These are phyloP conservation scores for Lecanicillium sp. DNA, from an alignment of 2,329 filamentous ascomycete genomes.

Conservation along the genomic window DNA sequence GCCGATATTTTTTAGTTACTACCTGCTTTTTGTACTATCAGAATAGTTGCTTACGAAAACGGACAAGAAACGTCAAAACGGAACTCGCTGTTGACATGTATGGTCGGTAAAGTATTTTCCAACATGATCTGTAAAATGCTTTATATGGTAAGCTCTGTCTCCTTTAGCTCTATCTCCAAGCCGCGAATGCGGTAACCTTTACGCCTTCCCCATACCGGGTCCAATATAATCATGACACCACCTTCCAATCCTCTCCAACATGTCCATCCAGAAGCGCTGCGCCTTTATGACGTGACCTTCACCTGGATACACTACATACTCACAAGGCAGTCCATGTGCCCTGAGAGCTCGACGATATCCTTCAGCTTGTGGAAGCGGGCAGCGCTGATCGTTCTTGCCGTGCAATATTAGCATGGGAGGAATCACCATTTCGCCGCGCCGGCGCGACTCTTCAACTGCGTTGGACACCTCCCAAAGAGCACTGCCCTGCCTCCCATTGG, in stretches of 20 bases:
- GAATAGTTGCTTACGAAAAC: too few species aligned
- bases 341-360: conserved; percentile 22
- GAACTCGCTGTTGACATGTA: too few species aligned
- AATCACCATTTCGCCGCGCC: conserved; percentile 4
- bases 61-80: too few species aligned
- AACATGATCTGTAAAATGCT: too few species aligned
- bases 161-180: too few species aligned
- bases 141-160: too few species aligned
- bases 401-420: conserved; percentile 17
- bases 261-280: conserved; percentile 19
- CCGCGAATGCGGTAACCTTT: too few species aligned
- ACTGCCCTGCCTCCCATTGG: neutral
- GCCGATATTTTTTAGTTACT: too few species aligned
- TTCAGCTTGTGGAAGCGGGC: conserved; percentile 24
- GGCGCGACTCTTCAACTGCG: conserved; percentile 4
- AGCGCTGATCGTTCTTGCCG: conserved; percentile 21
- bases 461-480: conserved; percentile 6
- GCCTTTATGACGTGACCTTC: conserved; percentile 22
- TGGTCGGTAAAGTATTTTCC: too few species aligned
- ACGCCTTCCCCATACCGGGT: neutral
- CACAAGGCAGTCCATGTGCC: conserved; percentile 18
- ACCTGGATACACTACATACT: conserved; percentile 26
- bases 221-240: conserved; percentile 10
- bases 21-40: too few species aligned
- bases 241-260: conserved; percentile 12